phyloP scores from a whole-genome alignment of 2,329 filamentous ascomycete species.

The Aspergillus calidoustus region DNA sequence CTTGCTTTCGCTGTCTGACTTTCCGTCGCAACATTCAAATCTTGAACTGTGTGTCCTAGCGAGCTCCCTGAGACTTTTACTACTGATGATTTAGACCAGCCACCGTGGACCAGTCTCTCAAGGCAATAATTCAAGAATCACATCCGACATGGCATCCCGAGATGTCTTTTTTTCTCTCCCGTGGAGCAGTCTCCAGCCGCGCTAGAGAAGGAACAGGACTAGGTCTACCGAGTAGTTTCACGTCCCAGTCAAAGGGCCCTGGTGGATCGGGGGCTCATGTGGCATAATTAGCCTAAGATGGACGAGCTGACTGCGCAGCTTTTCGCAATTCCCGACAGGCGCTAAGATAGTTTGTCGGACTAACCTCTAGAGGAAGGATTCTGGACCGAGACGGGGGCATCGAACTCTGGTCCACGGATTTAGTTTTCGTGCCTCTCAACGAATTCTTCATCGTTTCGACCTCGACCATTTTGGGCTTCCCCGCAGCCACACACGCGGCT shows the following conservation, averaged over 20 bases:
- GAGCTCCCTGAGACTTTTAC: not conserved
- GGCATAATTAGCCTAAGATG: slow-evolving; percentile 20
- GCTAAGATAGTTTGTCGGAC: slow-evolving; percentile 8
- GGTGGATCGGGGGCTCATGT: slow-evolving; percentile 25
- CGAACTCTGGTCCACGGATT: slow-evolving; percentile 5
- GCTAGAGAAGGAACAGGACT: slow-evolving; percentile 17
- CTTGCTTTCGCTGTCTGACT: not conserved
- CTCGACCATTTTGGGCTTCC: slow-evolving; percentile 15
- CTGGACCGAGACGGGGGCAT: slow-evolving; percentile 23
- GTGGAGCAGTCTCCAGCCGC: slow-evolving; percentile 19
- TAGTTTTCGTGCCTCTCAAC: slow-evolving; percentile 9
- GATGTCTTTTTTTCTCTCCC: slow-evolving; percentile 11
- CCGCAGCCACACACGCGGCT: slow-evolving; percentile 23
- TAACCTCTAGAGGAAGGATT: slow-evolving; percentile 31
- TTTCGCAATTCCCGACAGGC: slow-evolving; percentile 11
- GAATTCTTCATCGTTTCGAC: slow-evolving; percentile 10
- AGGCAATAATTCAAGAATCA: not conserved
- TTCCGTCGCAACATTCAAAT: not conserved
- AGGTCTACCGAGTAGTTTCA: slow-evolving; percentile 18
- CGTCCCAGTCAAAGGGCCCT: slow-evolving; percentile 14
- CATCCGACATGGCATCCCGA: slow-evolving; percentile 25
- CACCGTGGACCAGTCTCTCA: not conserved
- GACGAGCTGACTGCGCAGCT: slow-evolving; percentile 14
- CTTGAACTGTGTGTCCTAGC: not conserved
- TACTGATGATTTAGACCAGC: not conserved